These are phyloP conservation scores for Carex kokanica DNA, from an alignment of 176 grass and related monocot species.

Conservation along the genomic window DNA sequence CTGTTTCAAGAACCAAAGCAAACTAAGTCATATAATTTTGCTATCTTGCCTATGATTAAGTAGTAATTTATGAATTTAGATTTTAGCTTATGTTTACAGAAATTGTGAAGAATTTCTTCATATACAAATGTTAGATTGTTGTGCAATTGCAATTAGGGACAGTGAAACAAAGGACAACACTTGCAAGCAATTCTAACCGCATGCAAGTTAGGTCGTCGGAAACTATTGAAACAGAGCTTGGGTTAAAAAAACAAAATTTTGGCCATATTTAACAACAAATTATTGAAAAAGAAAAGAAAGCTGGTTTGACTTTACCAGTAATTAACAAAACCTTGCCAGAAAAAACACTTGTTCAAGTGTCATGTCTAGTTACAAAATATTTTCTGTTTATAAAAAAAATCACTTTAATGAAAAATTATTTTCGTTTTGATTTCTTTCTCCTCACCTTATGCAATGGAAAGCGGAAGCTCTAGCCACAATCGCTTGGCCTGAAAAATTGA, in stretches of 20 bases:
- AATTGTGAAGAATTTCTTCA: not conserved
- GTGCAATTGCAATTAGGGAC: not conserved
- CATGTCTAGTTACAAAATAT: not conserved
- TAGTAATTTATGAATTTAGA: not conserved
- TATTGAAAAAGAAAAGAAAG: not conserved
- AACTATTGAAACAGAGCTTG: not conserved
- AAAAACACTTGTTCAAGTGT: not conserved
- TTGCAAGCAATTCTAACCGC: not conserved
- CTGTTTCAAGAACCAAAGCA: not conserved
- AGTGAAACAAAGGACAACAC: not conserved
- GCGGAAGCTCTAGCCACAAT: not conserved
- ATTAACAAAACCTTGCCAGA: not conserved
- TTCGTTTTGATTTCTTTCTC: not conserved
- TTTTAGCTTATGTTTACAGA: not conserved
- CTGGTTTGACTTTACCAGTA: not conserved
- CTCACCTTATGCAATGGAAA: not conserved
- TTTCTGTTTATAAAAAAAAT: not conserved
- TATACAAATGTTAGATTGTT: not conserved
- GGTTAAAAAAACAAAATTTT: no score
- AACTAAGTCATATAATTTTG: not conserved
- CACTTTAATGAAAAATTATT: not conserved
- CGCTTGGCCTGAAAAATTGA: constrained; percentile 6
- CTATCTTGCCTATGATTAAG: not conserved
- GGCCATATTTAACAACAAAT: not conserved
- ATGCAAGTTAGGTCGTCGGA: not conserved